Conservation (phyloP, 768 basidiomycete species). For the Amanita pseudoporphyria region DNA sequence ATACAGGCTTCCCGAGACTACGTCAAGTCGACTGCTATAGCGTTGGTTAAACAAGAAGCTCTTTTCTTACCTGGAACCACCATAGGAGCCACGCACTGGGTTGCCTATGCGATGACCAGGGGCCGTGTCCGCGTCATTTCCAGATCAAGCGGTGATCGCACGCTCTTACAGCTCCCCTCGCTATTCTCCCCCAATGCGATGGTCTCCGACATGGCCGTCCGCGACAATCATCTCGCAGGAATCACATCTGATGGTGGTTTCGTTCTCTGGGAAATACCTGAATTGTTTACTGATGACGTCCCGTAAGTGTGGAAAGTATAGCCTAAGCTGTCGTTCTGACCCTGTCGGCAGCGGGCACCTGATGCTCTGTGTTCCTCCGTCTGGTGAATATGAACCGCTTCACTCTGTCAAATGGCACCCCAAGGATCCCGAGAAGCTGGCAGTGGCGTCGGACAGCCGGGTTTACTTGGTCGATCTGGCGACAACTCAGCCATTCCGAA, state of each 20-base stretch:
- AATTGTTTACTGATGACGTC: slow-evolving; percentile 76
- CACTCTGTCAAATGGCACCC: slow-evolving; percentile 88
- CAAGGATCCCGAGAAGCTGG: slow-evolving; percentile 68
- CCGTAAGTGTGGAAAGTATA: slow-evolving; percentile 42
- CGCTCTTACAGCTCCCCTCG: slow-evolving; percentile 65
- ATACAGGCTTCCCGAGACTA: slow-evolving; percentile 67
- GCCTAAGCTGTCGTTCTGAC: slow-evolving; percentile 3
- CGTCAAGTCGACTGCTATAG: slow-evolving; percentile 86
- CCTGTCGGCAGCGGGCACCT: slow-evolving; percentile 43
- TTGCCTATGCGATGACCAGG: slow-evolving; percentile 88
- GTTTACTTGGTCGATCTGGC: slow-evolving; percentile 70
- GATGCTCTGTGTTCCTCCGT: slow-evolving; percentile 60
- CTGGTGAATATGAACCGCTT: slow-evolving; percentile 48
- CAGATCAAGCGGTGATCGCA: slow-evolving; percentile 80
- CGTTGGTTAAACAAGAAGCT: slow-evolving; percentile 78
- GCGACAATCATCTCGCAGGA: slow-evolving; percentile 72
- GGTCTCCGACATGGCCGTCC: slow-evolving; percentile 82
- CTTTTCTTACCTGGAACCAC: slow-evolving; percentile 80
- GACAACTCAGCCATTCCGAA: slow-evolving; percentile 48
- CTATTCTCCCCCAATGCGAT: slow-evolving; percentile 53
- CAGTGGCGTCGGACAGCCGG: slow-evolving; percentile 72
- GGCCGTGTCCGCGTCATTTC: slow-evolving; percentile 86
- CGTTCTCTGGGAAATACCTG: slow-evolving; percentile 82
- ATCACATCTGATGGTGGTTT: slow-evolving; percentile 86
- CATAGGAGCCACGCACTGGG: slow-evolving; percentile 88